These are phyloP conservation scores for Diaporthe longicolla DNA, from an alignment of 2,329 filamentous ascomycete species.

Conservation along the genomic window DNA sequence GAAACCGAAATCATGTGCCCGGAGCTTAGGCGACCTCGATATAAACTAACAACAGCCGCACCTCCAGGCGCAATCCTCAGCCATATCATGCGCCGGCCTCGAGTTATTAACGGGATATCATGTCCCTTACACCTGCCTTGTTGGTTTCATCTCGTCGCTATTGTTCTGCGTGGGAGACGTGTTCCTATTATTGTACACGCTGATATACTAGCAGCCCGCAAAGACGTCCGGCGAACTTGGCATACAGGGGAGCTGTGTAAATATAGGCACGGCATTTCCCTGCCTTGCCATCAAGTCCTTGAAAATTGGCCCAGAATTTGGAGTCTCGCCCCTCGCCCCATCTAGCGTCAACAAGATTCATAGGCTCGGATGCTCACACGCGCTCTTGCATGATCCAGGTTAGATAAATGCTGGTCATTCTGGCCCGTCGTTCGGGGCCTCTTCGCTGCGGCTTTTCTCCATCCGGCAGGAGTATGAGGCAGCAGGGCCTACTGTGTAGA, in stretches of 20 bases:
- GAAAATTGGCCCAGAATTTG: not conserved
- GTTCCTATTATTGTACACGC: not conserved
- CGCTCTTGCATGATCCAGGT: not conserved
- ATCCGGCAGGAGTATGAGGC: not conserved
- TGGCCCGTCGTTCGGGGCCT: not conserved
- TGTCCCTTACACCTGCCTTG: too few species aligned
- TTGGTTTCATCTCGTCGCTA: not conserved
- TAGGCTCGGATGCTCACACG: not conserved
- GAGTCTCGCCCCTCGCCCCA: too few species aligned
- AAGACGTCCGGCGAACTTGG: not conserved
- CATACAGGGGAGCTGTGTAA: not conserved
- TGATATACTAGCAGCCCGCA: not conserved
- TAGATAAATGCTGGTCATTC: not conserved
- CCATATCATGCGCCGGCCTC: not conserved
- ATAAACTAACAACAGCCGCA: not conserved
- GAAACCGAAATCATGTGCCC: not conserved
- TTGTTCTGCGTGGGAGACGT: too few species aligned
- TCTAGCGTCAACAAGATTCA: too few species aligned
- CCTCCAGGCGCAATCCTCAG: not conserved
- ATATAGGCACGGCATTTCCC: not conserved
- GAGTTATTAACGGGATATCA: too few species aligned
- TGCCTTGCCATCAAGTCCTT: not conserved
- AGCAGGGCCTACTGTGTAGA: not conserved
- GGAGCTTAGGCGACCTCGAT: not conserved
- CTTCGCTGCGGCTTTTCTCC: not conserved